These are phyloP conservation scores for Cutaneotrichosporon sp. DNA, from an alignment of 1,284 basidiomycete genomes.

Conservation along the genomic window DNA sequence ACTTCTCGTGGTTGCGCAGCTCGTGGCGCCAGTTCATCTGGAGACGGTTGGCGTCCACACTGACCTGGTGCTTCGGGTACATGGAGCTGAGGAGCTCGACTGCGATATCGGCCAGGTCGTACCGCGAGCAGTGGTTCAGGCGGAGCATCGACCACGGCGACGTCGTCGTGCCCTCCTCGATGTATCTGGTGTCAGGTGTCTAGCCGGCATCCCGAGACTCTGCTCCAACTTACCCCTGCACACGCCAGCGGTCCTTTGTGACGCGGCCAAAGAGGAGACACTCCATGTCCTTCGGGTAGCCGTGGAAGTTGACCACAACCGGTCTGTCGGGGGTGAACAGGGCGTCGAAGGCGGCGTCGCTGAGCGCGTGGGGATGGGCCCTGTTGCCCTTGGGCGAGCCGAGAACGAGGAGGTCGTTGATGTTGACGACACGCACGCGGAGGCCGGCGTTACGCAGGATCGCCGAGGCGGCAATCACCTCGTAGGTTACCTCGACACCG, in stretches of 20 bases:
- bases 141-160: conserved; percentile 53
- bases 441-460: conserved; percentile 67
- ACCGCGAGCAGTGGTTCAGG: conserved; percentile 50
- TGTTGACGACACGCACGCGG: conserved; percentile 67
- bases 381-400: conserved; percentile 52
- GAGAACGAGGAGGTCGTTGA: conserved; percentile 51
- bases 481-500: conserved; percentile 52
- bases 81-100: conserved; percentile 39
- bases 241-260: conserved; percentile 40
- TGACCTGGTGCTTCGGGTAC: conserved; percentile 39
- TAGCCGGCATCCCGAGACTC: too few species aligned
- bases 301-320: conserved; percentile 79
- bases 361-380: conserved; percentile 58
- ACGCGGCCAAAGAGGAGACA: conserved; percentile 46
- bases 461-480: conserved; percentile 60
- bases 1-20: conserved; percentile 44
- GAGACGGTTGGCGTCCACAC: conserved; percentile 43
- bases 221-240: not conserved
- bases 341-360: conserved; percentile 58
- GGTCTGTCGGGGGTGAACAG: conserved; percentile 68
- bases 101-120: conserved; percentile 49
- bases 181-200: conserved; percentile 27
- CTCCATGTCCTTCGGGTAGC: conserved; percentile 49
- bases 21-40: conserved; percentile 46
- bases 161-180: conserved; percentile 52